These are phyloP conservation scores for Teunomyces stri DNA, from an alignment of 805 yeast genomes.

Conservation along the genomic window DNA sequence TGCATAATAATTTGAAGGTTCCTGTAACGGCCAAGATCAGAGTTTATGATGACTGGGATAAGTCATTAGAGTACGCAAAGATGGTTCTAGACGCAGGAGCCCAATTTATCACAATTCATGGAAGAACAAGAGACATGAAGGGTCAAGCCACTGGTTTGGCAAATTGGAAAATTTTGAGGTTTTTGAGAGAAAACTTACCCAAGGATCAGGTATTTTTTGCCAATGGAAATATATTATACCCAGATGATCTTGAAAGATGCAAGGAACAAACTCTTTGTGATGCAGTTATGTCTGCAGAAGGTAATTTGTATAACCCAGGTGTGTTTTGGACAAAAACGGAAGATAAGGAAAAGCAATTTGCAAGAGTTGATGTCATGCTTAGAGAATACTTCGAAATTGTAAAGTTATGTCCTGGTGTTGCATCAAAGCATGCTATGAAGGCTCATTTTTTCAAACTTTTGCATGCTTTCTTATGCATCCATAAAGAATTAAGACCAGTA, in stretches of 20 bases:
- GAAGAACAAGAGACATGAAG: slow-evolving; percentile 95
- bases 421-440: slow-evolving; percentile 82
- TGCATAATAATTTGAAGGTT: slow-evolving; percentile 71
- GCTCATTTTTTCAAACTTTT: slow-evolving; percentile 87
- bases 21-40: slow-evolving; percentile 97
- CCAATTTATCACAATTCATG: slow-evolving; percentile 91
- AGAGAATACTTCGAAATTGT: slow-evolving; percentile 90
- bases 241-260: slow-evolving; percentile 77
- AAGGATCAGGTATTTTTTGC: slow-evolving; percentile 83
- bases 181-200: slow-evolving; percentile 74
- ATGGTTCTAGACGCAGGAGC: slow-evolving; percentile 93
- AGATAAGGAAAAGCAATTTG: slow-evolving; percentile 65
- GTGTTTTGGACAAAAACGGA: slow-evolving; percentile 61
- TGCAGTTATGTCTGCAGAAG: slow-evolving; percentile 97
- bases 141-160: slow-evolving; percentile 96
- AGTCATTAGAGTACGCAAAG: slow-evolving; percentile 81
- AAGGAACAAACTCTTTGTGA: slow-evolving; percentile 65
- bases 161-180: slow-evolving; percentile 80
- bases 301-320: slow-evolving; percentile 91
- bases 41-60: slow-evolving; percentile 79
- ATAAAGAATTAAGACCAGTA: slow-evolving; percentile 73
- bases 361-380: slow-evolving; percentile 78
- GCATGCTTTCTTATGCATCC: slow-evolving; percentile 73
- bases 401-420: slow-evolving; percentile 56
- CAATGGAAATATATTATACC: slow-evolving; percentile 91